Base-by-base conservation (phyloP, 2,329 filamentous ascomycete species). In the Fusarium ramigenum region DNA sequence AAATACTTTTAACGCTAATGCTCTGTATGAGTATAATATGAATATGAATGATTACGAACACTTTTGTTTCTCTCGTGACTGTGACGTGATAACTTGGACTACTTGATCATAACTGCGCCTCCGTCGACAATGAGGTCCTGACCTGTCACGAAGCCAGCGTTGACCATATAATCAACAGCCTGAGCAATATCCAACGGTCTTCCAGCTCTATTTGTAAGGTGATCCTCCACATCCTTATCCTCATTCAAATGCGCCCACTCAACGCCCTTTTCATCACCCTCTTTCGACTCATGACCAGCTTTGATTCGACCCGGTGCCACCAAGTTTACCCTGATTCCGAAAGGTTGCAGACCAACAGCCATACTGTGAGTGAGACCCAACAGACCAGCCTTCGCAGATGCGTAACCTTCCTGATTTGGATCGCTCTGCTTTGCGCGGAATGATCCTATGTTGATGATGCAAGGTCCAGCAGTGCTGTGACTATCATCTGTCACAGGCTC, bases 21-120 rank as follows among this genome's bases (percentile, higher is more conserved):
- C 64, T 67, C 64, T 40, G 57, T 59, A 67, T 21, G 64, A 67
- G 64, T 67, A 40, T 67, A 67, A 67, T 67, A 67, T 30, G 53
- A 67, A 67, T 40, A 67, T 53, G 44, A 68, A 68, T 44, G 63
- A 68, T 47, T 34, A 47, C n/a, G 42, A 68, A 44, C 9, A 25
- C 14, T 25, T 16, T 19, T 9, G n/a, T 6, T 21, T 42, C 2
- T 7, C 9, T 9, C 4, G 25, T 50, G 61, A 30, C 7, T 46
- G 16, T 11, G 2, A 36, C 9, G 5, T 57, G 28, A 21, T 57
- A 18, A 7, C n/a, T 34, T 7, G 12, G 14, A 21, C 14, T 69
- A 69, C 21, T 69, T 69, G 2, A 69, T 69, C 34, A 39, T 63
- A 0, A 69, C 64, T 4, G 66, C 66, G 16, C 66, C 64, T 3